A percentile compares a stretch with the other conserved stretches of the same genome.
These are phyloP conservation scores for Suhomyces sp. DNA, from an alignment of 805 yeast species.

Conservation along the genomic window DNA sequence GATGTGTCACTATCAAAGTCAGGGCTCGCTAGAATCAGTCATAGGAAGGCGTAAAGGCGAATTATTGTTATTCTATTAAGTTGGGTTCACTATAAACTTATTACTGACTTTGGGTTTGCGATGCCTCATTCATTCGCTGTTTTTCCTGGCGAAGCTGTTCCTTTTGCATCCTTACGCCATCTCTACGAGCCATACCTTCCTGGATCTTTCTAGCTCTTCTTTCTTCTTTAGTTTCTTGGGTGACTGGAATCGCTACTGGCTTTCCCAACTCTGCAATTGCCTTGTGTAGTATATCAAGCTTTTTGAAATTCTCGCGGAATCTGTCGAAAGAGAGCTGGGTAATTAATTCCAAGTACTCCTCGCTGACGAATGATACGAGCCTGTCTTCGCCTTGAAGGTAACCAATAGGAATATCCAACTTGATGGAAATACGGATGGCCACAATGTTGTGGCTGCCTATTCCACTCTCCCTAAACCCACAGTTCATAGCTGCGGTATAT, in stretches of 20 bases:
- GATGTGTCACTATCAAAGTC: constrained; percentile 1
- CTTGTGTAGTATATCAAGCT: constrained; percentile 47
- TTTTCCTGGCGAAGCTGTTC: constrained; percentile 31
- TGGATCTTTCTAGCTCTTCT: constrained; percentile 50
- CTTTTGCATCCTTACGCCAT: constrained; percentile 24
- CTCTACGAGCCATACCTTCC: constrained; percentile 47
- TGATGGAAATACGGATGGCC: constrained; percentile 72
- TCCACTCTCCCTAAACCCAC: constrained; percentile 87
- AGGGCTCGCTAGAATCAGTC: background rate
- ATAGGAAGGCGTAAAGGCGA: background rate
- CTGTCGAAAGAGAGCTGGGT: constrained; percentile 58
- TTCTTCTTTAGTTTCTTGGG: constrained; percentile 53
- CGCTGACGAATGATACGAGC: constrained; percentile 46
- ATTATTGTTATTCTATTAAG: background rate
- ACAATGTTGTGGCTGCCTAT: constrained; percentile 77
- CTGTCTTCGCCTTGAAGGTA: constrained; percentile 31
- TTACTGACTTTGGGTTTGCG: background rate
- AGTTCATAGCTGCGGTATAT: constrained; percentile 70
- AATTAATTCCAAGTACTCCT: constrained; percentile 49
- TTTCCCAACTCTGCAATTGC: constrained; percentile 36
- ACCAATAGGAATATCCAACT: constrained; percentile 77
- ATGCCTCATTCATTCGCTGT: background rate
- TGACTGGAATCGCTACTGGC: background rate
- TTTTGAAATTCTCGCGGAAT: constrained; percentile 61
- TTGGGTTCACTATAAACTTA: background rate